These are phyloP conservation scores for Sedum album DNA, from an alignment of 164 flowering plant genomes.

Conservation along the genomic window DNA sequence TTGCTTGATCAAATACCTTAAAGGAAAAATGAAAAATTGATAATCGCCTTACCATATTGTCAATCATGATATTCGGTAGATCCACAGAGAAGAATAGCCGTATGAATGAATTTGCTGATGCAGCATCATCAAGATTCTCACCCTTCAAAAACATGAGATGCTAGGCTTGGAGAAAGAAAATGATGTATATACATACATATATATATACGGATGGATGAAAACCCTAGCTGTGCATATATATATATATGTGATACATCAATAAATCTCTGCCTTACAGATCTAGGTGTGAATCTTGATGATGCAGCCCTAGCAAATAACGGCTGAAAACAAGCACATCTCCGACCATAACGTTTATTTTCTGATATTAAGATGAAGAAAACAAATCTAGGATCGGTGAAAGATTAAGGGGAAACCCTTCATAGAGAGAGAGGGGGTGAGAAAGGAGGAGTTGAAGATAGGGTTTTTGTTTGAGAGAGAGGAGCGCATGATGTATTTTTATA, in stretches of 20 bases:
- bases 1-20: too few relatives aligned
- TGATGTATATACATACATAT: too few relatives aligned
- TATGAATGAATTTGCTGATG: neutral
- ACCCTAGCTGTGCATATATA: neutral
- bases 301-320: conserved; percentile 8
- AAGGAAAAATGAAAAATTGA: too few relatives aligned
- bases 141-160: neutral
- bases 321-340: neutral
- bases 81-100: neutral
- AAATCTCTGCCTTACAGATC: neutral
- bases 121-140: conserved; percentile 10
- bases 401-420: neutral
- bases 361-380: neutral
- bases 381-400: neutral
- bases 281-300: conserved; percentile 9
- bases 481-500: neutral
- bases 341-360: neutral
- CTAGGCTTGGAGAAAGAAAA: neutral
- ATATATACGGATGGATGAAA: neutral
- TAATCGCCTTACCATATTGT: too few relatives aligned
- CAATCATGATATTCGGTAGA: neutral
- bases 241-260: neutral
- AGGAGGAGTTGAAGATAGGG: neutral
- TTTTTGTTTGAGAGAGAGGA: neutral
- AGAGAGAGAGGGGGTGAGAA: neutral